Evolutionary conservation across 2,329 filamentous ascomycete genomes (phyloP).

Genomic region (Nemania sp.): DNA sequence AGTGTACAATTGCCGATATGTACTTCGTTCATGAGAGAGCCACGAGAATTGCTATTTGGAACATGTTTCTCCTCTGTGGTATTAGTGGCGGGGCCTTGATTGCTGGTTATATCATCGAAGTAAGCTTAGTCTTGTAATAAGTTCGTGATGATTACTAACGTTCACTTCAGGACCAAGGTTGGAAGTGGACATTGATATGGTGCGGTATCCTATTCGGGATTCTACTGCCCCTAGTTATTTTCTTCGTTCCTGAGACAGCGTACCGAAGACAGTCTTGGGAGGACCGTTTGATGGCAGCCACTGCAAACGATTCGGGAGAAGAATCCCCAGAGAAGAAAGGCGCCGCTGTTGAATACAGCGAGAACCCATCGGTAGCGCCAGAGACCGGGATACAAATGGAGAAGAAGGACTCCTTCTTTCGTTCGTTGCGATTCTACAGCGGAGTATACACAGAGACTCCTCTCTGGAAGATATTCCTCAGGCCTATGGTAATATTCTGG

Average conservation of each 20-base stretch:
- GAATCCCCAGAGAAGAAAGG: constrained; percentile 43
- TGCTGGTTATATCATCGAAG: constrained; percentile 56
- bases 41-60: constrained; percentile 57
- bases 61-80: constrained; percentile 56
- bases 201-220: constrained; percentile 60
- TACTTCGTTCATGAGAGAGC: constrained; percentile 62
- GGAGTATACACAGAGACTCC: constrained; percentile 54
- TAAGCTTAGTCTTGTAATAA: constrained; percentile 25
- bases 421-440: constrained; percentile 52
- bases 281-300: constrained; percentile 34
- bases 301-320: constrained; percentile 35
- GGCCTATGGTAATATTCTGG: constrained; percentile 62
- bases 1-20: constrained; percentile 62
- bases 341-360: constrained; percentile 34
- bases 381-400: constrained; percentile 46
- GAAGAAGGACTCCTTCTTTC: constrained; percentile 51
- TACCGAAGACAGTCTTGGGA: constrained; percentile 54
- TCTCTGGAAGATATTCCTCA: constrained; percentile 55
- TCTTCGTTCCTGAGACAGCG: constrained; percentile 64
- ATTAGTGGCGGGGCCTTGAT: constrained; percentile 58
- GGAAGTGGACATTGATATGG: constrained; percentile 61
- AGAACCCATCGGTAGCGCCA: constrained; percentile 23
- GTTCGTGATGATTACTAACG: constrained; percentile 23
- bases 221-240: constrained; percentile 57
- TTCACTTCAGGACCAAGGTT: constrained; percentile 51